Conservation (phyloP, 2,329 filamentous ascomycete species). For the Calonectria multiphialidica region DNA sequence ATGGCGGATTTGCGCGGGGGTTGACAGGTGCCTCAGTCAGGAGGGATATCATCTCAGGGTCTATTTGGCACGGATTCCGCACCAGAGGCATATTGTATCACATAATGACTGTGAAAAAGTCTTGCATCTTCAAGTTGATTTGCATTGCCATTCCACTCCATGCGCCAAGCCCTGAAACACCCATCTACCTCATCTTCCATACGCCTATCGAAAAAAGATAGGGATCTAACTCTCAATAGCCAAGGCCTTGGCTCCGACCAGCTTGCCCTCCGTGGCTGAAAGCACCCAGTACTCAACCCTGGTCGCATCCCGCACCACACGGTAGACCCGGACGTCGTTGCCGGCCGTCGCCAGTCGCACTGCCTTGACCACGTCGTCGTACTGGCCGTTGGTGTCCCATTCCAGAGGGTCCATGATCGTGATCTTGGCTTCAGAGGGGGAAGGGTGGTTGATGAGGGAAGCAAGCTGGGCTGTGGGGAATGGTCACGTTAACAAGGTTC, state of each 20-base stretch:
- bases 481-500: slow-evolving; percentile 10
- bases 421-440: slow-evolving; percentile 67
- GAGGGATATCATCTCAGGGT: too few species aligned
- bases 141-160: neutral
- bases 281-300: slow-evolving; percentile 86
- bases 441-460: slow-evolving; percentile 71
- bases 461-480: slow-evolving; percentile 73
- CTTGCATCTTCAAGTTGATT: neutral
- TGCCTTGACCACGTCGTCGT: slow-evolving; percentile 76
- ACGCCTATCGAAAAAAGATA: neutral
- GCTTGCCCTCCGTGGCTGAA: slow-evolving; percentile 68
- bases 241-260: slow-evolving; percentile 85
- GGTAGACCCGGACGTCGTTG: slow-evolving; percentile 80
- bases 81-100: too few species aligned
- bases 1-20: too few species aligned
- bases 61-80: too few species aligned
- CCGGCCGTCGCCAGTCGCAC: slow-evolving; percentile 74
- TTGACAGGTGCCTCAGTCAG: too few species aligned
- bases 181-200: neutral
- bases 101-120: too few species aligned
- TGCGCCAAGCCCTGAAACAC: neutral
- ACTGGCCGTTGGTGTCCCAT: slow-evolving; percentile 81
- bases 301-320: slow-evolving; percentile 71
- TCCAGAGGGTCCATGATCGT: slow-evolving; percentile 75
- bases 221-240: slow-evolving; percentile 71